A percentile compares a stretch with the other conserved stretches of the same genome.
Evolutionary conservation across 352 stramenopile species (phyloP).

Genomic region (Globisporangium camurandrum): DNA sequence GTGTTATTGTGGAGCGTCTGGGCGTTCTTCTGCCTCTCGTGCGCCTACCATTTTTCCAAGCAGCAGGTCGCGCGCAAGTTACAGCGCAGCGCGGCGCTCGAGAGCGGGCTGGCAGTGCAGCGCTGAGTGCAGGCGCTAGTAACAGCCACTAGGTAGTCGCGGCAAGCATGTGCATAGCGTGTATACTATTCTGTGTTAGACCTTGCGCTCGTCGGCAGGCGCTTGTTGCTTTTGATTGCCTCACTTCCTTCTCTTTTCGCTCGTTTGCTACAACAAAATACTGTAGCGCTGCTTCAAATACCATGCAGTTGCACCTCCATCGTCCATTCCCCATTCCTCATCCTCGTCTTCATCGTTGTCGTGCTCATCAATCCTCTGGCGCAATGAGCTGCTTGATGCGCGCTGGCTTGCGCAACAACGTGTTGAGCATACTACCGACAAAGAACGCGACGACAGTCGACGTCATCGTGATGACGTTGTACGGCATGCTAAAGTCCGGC

Average conservation of each 20-base stretch:
- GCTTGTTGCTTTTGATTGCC: not conserved
- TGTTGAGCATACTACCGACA: conserved; percentile 78
- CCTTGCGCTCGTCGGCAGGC: not conserved
- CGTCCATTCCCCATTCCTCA: not conserved
- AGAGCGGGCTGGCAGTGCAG: not conserved
- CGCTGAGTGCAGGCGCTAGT: not conserved
- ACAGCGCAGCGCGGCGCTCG: conserved; percentile 6
- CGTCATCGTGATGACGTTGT: conserved; percentile 88
- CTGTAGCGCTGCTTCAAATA: too few species aligned
- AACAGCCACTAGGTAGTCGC: too few species aligned
- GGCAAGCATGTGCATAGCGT: too few species aligned
- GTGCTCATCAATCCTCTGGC: not conserved
- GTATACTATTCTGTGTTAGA: conserved; percentile 4
- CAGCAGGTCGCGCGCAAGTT: conserved; percentile 3
- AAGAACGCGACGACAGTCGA: conserved; percentile 86
- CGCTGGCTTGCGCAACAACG: conserved; percentile 60
- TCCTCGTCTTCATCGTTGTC: not conserved
- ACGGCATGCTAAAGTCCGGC: conserved; percentile 88
- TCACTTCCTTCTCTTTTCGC: conserved; percentile 1
- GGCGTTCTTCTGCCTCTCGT: conserved; percentile 64
- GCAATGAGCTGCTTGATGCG: conserved; percentile 64
- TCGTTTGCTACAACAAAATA: too few species aligned
- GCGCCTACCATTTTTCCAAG: conserved; percentile 15
- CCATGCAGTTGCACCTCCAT: not conserved
- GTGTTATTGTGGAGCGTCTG: conserved; percentile 67